Evolutionary conservation across 2,329 filamentous ascomycete species (phyloP).

Genomic region (Hypocrella siamensis): DNA sequence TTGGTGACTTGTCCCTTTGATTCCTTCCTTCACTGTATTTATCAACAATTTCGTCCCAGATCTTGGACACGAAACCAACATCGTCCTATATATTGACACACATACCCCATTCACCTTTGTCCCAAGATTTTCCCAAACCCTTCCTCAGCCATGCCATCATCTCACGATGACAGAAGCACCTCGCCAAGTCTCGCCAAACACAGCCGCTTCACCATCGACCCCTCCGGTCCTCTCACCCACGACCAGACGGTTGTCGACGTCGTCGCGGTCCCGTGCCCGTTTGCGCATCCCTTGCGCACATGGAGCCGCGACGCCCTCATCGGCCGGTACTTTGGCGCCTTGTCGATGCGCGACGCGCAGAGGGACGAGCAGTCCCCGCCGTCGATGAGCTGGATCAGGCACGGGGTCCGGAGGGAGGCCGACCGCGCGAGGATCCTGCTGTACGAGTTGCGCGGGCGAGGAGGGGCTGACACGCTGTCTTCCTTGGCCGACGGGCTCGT

Average conservation of each 20-base stretch:
- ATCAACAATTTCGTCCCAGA: no score
- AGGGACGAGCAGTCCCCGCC: constrained; percentile 8
- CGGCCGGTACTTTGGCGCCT: constrained; percentile 28
- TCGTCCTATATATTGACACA: no score
- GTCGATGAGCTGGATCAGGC: constrained; percentile 32
- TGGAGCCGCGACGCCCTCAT: constrained; percentile 35
- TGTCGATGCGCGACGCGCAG: constrained; percentile 21
- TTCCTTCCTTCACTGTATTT: no score
- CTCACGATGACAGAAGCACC: no score
- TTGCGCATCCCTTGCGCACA: constrained; percentile 33
- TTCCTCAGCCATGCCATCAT: background rate
- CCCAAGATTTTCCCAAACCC: no score
- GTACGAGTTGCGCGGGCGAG: constrained; percentile 30
- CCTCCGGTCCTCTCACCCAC: constrained; percentile 20
- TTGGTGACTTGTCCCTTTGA: no score
- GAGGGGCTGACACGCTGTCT: constrained; percentile 25
- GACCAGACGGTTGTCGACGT: constrained; percentile 39
- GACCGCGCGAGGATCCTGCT: constrained; percentile 32
- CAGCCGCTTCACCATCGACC: constrained; percentile 16
- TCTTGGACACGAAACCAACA: no score
- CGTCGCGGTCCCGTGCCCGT: constrained; percentile 37
- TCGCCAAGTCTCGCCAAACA: background rate
- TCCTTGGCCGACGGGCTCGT: constrained; percentile 30
- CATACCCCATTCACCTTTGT: no score
- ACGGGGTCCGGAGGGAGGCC: constrained; percentile 32